Evolutionary conservation across 75 land plant genomes (phyloP), one percentile per base, ranked within the genome.

Genomic region (Cupressus sempervirens): DNA sequence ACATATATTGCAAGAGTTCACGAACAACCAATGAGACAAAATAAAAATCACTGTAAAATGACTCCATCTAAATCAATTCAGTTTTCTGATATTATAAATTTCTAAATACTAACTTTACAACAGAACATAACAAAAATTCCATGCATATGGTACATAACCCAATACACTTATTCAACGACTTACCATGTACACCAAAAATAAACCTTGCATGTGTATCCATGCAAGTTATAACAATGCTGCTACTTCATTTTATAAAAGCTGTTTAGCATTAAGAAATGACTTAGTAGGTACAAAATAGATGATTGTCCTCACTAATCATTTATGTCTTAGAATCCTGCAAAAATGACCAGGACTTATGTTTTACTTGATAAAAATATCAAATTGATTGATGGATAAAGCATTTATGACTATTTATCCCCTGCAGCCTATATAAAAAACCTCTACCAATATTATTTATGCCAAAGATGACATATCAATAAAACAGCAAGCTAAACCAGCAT

Each of bases 91-190:
- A 83, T 12, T 29, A 16, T 54, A 52, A 50, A 46, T 70, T 12
- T 29, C 9, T 54, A 52, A 50, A 46, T 70, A 26, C 40, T 11
- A 46, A 73, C 34, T 7, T 12, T 48, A 7, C 76, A 15, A 14
- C 54, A 84, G 86, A 86, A 52, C 35, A 76, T 67, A 79, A 56
- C 7, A 83, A 1, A 52, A 53, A 52, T 2, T 30, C 15, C 67
- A 30, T 50, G 62, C 50, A 50, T 23, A 41, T 77, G 41, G 1
- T 11, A 15, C 38, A 23, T 20, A 38, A 76, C 38, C 43, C 14
- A 76, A 43, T 43, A 79, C 81, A 79, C 45, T 79, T 43, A 7
- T 77, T 79, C 81, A 79, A 8, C 48, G 11, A 20, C 50, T n/a
- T 62, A 38, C 9, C 18, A 18, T 38, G 18, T 38, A 38, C 20